Percentiles rank a stretch among this genome's conserved stretches.
These are phyloP conservation scores for Xylaria curta DNA, from an alignment of 495 filamentous ascomycete genomes.

Conservation along the genomic window DNA sequence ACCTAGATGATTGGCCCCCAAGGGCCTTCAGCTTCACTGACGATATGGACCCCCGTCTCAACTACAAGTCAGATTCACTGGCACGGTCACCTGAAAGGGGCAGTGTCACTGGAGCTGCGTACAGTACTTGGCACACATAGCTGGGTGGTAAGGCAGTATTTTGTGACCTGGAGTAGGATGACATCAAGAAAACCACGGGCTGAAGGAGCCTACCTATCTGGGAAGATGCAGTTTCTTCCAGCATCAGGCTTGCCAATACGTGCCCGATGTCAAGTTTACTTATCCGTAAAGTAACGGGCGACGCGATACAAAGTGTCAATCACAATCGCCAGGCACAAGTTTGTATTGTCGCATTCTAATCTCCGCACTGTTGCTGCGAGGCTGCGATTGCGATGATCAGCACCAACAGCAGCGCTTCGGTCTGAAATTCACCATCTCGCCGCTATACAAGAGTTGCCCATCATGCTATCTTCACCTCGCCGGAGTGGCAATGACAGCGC, in stretches of 20 bases:
- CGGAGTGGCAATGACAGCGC: not conserved
- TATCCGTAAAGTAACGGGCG: not conserved
- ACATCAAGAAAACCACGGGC: conserved; percentile 18
- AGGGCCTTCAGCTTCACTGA: not conserved
- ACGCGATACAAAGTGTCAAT: not conserved
- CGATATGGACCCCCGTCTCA: conserved; percentile 18
- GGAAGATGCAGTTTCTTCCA: not conserved
- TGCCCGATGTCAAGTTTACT: not conserved
- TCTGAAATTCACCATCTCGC: not conserved
- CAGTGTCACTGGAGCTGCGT: conserved; percentile 12
- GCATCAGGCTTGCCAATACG: conserved; percentile 7
- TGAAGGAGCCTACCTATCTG: conserved; percentile 2
- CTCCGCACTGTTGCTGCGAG: too few relatives aligned
- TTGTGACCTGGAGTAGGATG: not conserved
- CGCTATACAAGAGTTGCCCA: not conserved
- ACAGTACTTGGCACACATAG: not conserved
- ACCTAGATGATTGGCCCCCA: not conserved
- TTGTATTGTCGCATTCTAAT: conserved; percentile 3
- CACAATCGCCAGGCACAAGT: not conserved
- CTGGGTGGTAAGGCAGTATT: conserved; percentile 22
- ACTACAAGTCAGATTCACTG: conserved; percentile 10
- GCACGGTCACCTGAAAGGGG: conserved; percentile 10
- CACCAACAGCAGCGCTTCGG: not conserved
- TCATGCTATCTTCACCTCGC: conserved; percentile 8
- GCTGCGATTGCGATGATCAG: not conserved